Base-by-base conservation (phyloP, 176 grass and related monocot genomes). In the Phoenix roebelenii region DNA sequence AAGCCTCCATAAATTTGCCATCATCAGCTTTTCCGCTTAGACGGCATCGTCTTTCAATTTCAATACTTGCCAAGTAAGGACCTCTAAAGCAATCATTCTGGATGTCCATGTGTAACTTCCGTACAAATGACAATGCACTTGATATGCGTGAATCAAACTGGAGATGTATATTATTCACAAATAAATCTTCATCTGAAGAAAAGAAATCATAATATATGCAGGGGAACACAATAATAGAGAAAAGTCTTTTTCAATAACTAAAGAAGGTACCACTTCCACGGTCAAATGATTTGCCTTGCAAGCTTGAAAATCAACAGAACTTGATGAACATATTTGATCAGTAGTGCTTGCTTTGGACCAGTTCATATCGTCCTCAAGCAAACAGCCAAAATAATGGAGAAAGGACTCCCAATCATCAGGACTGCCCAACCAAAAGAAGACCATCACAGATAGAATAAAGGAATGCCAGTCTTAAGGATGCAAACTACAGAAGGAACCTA, bases 381-480 rank as follows among this genome's bases (percentile, higher is more conserved):
- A 77, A 88, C 84, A 98, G 79, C 81, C 76, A 78, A 92, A 82
- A 84, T 98, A 98, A 81, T 83, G 78, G 69, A 89, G 76, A 80
- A 98, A 98, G 66, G 81, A 85, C 73, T 92, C 88, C 88, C 85
- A 98, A 77, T 98, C 93, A 85, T 98, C 93, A 85, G 88, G 88
- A 80, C 93, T 98, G 81, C 57, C 65, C 55, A 92, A 53, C 67
- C 69, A 89, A 85, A 67, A 29, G 74, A 75, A 56, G 55, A 58
- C 70, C 73, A 82, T 35, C 18, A 81, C 35, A 44, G 10, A 12
- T 44, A 14, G 9, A 44, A 44, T 44, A 44, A 39, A 14, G 35
- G 35, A 44, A 44, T 14, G 35, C 5, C 35, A 44, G 2, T 44
- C 35, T 44, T 9, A 44, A 12, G 9, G 10, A 44, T 44, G 9